Base-by-base conservation (phyloP, 1,284 basidiomycete species). In the Tausonia pullulans region DNA sequence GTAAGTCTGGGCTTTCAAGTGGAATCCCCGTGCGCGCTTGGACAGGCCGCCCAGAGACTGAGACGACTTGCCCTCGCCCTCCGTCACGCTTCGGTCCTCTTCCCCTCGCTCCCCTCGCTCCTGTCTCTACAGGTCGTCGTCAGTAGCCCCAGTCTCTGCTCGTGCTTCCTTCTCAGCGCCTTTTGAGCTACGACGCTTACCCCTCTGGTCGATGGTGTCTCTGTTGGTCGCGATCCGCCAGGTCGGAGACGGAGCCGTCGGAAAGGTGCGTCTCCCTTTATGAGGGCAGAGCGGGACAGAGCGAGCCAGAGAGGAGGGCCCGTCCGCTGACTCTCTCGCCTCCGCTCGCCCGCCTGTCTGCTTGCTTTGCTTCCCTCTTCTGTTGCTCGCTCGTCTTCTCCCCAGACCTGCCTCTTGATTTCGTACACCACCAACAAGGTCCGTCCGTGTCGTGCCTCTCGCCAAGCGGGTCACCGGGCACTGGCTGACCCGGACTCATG, bases 181-280 rank as follows among this genome's bases (percentile, higher is more conserved):
- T 98, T 74, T 27, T 27, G 27, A 27, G 27, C 27, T 27, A 27
- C 27, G 27, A 27, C 27, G 27, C 27, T 27, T 27, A 27, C 27
- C 27, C 27, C 27, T 27, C 27, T 27, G 27, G 27, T 27, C 27
- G 27, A 27, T 27, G 27, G 27, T 27, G 27, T 27, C 27, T 27
- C 27, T 27, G 27, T 27, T 2, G 27, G 27, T 27, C 27, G 27
- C 27, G 27, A 27, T 27, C 27, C 27, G 27, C 27, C 27, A 27
- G 27, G 95, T 98, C 68, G 95, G 95, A 73, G 95, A 98, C 81
- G 95, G 95, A 86, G 95, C 95, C 65, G 95, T 98, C 73, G 95
- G 95, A 79, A 98, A 98, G 88, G 94, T 87, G 70, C 72, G 84
- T 77, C 54, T 39, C n/a, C 53, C 44, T 10, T 27, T 14, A 44